Percentiles rank a stretch among this genome's conserved stretches.
Conservation (phyloP, 306 rosid genomes). For the Arachis stenosperma region DNA sequence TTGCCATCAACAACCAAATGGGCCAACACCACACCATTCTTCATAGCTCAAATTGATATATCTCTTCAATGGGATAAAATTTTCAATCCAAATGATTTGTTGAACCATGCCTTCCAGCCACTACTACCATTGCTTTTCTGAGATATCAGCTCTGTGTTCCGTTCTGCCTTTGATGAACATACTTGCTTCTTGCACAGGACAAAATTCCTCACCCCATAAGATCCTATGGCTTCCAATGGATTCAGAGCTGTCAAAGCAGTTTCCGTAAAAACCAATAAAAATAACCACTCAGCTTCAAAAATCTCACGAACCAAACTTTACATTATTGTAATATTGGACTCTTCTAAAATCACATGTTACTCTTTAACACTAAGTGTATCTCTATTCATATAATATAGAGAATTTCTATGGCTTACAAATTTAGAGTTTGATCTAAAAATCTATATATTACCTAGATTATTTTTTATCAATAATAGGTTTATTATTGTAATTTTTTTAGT, state of each 20-base stretch:
- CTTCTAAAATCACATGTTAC: background rate
- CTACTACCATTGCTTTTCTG: constrained; percentile 47
- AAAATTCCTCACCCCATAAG: constrained; percentile 53
- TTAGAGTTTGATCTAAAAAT: no score
- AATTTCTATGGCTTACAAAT: no score
- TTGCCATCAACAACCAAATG: no score
- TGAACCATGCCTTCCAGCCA: constrained; percentile 62
- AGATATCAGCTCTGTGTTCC: constrained; percentile 40
- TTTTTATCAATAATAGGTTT: no score
- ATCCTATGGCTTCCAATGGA: constrained; percentile 61
- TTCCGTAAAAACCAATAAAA: background rate
- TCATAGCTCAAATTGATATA: no score
- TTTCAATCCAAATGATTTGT: constrained; percentile 47
- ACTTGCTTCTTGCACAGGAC: constrained; percentile 61
- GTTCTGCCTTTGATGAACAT: constrained; percentile 36
- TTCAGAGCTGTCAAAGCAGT: constrained; percentile 55
- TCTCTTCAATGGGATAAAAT: background rate
- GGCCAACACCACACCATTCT: no score
- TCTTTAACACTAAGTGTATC: no score
- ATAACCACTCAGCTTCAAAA: constrained; percentile 11
- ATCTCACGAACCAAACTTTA: constrained; percentile 21
- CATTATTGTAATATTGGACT: background rate
- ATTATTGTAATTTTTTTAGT: no score
- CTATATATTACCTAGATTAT: no score
- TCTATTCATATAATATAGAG: no score